Evolutionary conservation across 805 yeast species (phyloP).

Genomic region (Candida qinlingensis): DNA sequence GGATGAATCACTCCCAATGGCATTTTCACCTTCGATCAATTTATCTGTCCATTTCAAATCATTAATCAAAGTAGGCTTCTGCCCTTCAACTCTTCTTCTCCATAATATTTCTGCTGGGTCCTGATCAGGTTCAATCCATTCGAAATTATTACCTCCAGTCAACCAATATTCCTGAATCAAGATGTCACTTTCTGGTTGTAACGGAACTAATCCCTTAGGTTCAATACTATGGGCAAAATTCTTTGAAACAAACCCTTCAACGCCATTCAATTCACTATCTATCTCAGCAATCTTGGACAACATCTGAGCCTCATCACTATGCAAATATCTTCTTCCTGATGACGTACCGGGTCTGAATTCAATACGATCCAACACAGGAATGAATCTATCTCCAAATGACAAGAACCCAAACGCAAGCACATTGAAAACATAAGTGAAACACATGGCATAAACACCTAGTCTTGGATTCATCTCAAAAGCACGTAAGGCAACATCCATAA

Average conservation of each 20-base stretch:
- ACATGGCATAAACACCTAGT: conserved; percentile 39
- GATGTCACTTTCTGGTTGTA: conserved; percentile 57
- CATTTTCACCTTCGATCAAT: conserved; percentile 7
- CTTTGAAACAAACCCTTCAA: conserved; percentile 16
- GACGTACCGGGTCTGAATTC: conserved; percentile 64
- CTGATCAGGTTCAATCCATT: conserved; percentile 87
- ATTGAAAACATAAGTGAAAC: conserved; percentile 43
- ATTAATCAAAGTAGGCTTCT: conserved; percentile 12
- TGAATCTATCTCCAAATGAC: conserved; percentile 42
- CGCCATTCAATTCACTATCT: conserved; percentile 32
- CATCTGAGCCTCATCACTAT: conserved; percentile 66
- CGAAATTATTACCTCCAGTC: conserved; percentile 79
- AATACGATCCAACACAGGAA: conserved; percentile 49
- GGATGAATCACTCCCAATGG: not conserved
- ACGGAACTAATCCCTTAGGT: conserved; percentile 7
- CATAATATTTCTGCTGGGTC: conserved; percentile 67
- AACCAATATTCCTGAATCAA: conserved; percentile 82
- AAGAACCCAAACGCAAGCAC: conserved; percentile 42
- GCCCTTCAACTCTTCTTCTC: conserved; percentile 10
- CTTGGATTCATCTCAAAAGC: conserved; percentile 17
- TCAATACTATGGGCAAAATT: conserved; percentile 11
- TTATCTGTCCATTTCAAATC: conserved; percentile 20
- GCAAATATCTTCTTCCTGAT: conserved; percentile 56
- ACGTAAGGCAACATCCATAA: conserved; percentile 42
- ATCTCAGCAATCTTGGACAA: conserved; percentile 59